phyloP scores from a whole-genome alignment of 139 green algal genomes.

The Zygnema circumcarinatum region DNA sequence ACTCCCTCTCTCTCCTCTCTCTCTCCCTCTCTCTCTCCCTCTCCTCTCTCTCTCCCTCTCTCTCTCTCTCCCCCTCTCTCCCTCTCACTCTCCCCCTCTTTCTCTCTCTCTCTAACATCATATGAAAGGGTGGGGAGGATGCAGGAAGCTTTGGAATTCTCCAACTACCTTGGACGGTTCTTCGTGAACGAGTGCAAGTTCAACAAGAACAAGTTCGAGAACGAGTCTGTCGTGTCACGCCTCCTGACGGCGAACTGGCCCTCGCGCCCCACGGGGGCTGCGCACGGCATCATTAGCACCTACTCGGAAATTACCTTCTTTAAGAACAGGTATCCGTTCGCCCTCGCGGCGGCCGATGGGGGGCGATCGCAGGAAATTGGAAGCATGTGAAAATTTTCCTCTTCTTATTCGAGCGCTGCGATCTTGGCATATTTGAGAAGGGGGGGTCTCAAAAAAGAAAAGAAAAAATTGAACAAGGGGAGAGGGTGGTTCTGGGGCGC shows the following conservation, averaged over 20 bases:
- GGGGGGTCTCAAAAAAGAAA: too few relatives aligned
- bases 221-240: background rate
- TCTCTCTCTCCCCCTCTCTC: background rate
- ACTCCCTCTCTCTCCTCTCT: background rate
- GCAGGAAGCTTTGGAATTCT: conserved; percentile 6
- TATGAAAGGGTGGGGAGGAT: background rate
- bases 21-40: background rate
- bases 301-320: conserved; percentile 52
- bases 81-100: background rate
- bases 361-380: too few relatives aligned
- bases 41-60: background rate
- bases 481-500: too few relatives aligned
- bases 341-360: background rate
- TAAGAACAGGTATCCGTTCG: background rate
- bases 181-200: conserved; percentile 58
- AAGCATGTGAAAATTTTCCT: too few relatives aligned
- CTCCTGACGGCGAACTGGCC: conserved; percentile 44
- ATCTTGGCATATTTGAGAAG: too few relatives aligned
- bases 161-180: conserved; percentile 48
- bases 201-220: conserved; percentile 57
- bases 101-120: background rate
- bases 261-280: conserved; percentile 9
- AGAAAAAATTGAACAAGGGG: too few relatives aligned
- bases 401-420: too few relatives aligned
- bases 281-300: conserved; percentile 34